Percentiles rank a stretch among this genome's conserved stretches.
Conservation (phyloP, 2,329 filamentous ascomycete genomes). For the Fusarium circinatum region DNA sequence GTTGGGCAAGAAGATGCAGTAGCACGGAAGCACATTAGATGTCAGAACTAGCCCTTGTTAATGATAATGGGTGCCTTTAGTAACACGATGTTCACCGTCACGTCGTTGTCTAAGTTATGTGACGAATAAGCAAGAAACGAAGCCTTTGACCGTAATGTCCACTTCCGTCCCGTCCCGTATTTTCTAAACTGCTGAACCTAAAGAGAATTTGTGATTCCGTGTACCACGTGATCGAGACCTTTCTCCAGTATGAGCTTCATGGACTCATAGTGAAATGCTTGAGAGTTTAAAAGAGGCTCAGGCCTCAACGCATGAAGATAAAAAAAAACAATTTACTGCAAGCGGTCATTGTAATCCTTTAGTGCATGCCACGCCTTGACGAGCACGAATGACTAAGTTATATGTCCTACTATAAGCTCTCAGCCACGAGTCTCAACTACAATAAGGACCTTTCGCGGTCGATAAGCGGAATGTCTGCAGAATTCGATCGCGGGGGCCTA, state of each 20-base stretch:
- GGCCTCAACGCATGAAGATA: background rate
- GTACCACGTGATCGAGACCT: background rate
- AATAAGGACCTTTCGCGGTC: background rate
- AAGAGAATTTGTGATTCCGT: background rate
- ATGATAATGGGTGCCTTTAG: background rate
- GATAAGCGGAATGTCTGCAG: rapidly evolving
- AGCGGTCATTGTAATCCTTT: background rate
- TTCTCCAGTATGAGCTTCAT: too few relatives aligned
- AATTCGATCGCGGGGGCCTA: rapidly evolving
- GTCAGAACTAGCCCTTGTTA: background rate
- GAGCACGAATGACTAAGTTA: too few relatives aligned
- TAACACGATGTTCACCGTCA: background rate
- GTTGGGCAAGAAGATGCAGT: background rate
- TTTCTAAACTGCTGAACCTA: too few relatives aligned
- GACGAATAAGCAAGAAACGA: rapidly evolving
- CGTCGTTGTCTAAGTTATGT: too few relatives aligned
- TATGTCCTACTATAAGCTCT: background rate
- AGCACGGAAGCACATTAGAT: background rate
- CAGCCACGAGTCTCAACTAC: background rate
- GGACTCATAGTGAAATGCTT: background rate
- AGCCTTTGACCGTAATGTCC: background rate
- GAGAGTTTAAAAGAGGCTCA: background rate
- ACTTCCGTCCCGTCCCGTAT: too few relatives aligned
- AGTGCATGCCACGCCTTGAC: background rate
- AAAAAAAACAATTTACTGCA: background rate